These are phyloP conservation scores for Gracilaria caudata DNA, from an alignment of 23 red algal genomes.

Conservation along the genomic window DNA sequence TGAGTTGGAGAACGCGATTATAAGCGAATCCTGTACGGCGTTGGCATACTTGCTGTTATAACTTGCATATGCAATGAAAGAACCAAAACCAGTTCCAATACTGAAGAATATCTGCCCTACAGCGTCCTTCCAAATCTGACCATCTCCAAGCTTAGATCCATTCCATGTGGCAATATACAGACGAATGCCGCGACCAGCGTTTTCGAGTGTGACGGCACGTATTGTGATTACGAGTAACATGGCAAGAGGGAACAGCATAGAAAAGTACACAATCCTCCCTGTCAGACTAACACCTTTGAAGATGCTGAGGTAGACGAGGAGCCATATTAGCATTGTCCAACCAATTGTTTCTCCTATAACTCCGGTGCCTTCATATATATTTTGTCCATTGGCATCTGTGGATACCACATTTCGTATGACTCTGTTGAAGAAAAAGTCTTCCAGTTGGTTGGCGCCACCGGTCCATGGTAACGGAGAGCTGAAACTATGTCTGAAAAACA, in stretches of 20 bases:
- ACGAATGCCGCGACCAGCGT: conserved; percentile 1
- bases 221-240: conserved; percentile 22
- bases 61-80: conserved; percentile 30
- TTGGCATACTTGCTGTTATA: conserved; percentile 18
- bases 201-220: conserved; percentile 1
- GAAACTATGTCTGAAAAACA: conserved; percentile 14
- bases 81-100: conserved; percentile 25
- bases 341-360: conserved; percentile 26
- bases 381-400: background rate
- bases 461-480: conserved; percentile 11
- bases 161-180: conserved; percentile 18
- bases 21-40: conserved; percentile 20
- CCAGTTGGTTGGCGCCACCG: background rate
- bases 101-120: conserved; percentile 29
- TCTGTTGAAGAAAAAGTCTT: background rate
- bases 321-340: conserved; percentile 2
- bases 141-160: conserved; percentile 7
- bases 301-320: conserved; percentile 10
- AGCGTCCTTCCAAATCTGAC: conserved; percentile 25
- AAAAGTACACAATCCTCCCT: background rate
- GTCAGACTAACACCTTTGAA: conserved; percentile 24
- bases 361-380: background rate
- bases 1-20: conserved; percentile 22
- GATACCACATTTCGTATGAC: background rate
- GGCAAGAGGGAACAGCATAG: conserved; percentile 22